Evolutionary conservation across 2,329 filamentous ascomycete genomes (phyloP).

Genomic region (Fusarium sp.): DNA sequence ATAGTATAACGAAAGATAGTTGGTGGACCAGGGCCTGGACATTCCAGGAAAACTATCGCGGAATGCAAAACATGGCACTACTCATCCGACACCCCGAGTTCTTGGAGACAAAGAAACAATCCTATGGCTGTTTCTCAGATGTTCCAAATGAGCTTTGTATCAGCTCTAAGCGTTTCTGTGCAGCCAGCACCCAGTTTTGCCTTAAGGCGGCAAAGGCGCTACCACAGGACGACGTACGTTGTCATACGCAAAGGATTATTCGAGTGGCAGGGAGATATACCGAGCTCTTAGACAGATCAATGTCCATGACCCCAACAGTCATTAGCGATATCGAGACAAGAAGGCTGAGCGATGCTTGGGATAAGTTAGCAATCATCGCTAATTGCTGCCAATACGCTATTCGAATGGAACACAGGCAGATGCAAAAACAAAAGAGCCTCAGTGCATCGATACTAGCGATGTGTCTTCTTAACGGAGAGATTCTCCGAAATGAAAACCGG

Average conservation of each 20-base stretch:
- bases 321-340: neutral
- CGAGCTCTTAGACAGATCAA: neutral
- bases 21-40: constrained; percentile 10
- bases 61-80: neutral
- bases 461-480: constrained; percentile 3
- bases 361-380: constrained; percentile 10
- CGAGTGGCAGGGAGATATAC: neutral
- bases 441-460: constrained; percentile 8
- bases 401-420: neutral
- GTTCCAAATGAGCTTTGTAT: neutral
- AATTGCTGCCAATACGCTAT: constrained; percentile 6
- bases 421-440: neutral
- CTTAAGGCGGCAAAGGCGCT: too few relatives aligned
- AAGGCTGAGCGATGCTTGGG: neutral
- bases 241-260: neutral
- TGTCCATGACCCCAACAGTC: constrained; percentile 1
- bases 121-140: neutral
- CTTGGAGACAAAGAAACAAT: neutral
- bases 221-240: neutral
- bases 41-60: constrained; percentile 1
- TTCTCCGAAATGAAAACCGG: neutral
- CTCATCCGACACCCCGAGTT: neutral
- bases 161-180: too few relatives aligned
- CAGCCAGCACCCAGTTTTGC: neutral
- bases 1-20: constrained; percentile 6